phyloP scores from a whole-genome alignment of 164 flowering plant species.

The Chimonanthus praecox region DNA sequence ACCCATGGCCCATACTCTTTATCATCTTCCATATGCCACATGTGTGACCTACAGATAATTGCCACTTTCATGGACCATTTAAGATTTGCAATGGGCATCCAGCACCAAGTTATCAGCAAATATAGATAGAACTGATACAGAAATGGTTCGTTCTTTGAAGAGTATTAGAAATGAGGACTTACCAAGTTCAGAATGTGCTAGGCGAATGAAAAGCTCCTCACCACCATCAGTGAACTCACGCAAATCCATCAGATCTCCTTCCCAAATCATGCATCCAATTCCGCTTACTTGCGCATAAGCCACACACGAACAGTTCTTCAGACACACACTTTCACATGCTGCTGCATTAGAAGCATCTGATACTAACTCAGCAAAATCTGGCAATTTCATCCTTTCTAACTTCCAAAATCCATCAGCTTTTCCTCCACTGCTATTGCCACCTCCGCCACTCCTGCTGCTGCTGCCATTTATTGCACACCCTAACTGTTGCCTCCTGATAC shows the following conservation, averaged over 20 bases:
- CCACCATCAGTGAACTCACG: neutral
- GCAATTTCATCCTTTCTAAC: constrained; percentile 16
- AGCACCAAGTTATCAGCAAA: too few relatives aligned
- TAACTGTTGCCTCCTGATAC: constrained; percentile 9
- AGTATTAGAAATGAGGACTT: neutral
- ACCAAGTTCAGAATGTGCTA: constrained; percentile 14
- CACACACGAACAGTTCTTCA: constrained; percentile 22
- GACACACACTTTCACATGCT: constrained; percentile 14
- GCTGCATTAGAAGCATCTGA: neutral
- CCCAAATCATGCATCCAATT: constrained; percentile 10
- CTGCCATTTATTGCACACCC: constrained; percentile 5
- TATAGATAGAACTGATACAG: too few relatives aligned
- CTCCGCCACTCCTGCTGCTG: neutral
- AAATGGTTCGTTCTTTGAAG: too few relatives aligned
- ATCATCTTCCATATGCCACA: too few relatives aligned
- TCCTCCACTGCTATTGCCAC: neutral
- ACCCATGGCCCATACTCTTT: too few relatives aligned
- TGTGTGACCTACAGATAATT: too few relatives aligned
- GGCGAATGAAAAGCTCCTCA: constrained; percentile 12
- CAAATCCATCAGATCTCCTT: neutral
- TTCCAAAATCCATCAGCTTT: constrained; percentile 9
- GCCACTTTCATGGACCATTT: too few relatives aligned
- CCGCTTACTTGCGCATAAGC: constrained; percentile 16
- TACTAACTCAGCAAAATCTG: constrained; percentile 12
- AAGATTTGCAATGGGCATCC: too few relatives aligned